Evolutionary conservation across 2,329 filamentous ascomycete species (phyloP).

Genomic region (Fusarium siculi): DNA sequence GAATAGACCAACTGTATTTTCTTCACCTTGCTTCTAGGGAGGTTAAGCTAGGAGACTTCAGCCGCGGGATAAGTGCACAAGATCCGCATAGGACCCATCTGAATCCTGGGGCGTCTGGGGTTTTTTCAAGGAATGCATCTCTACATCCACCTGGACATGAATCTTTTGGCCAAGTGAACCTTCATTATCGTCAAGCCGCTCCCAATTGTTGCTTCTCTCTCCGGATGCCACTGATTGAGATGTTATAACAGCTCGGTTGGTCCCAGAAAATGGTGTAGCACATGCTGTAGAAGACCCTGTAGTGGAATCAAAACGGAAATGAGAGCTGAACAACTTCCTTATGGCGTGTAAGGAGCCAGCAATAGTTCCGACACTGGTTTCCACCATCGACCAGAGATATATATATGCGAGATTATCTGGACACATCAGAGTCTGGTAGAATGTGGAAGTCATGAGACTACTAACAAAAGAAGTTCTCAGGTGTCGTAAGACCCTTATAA

Average conservation of each 20-base stretch:
- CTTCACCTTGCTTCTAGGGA: fast-evolving
- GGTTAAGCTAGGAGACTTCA: fast-evolving
- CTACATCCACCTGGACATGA: not conserved
- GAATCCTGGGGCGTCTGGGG: not conserved
- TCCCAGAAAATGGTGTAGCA: not conserved
- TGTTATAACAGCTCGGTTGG: not conserved
- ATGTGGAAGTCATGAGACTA: fast-evolving
- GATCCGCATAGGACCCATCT: fast-evolving
- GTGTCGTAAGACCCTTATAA: not conserved
- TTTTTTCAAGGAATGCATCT: not conserved
- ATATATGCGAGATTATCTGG: not conserved
- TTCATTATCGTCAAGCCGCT: not conserved
- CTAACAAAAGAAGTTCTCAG: not conserved
- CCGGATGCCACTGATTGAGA: not conserved
- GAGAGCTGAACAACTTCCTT: not conserved
- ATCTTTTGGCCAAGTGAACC: not conserved
- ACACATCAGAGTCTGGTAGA: not conserved
- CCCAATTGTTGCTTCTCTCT: not conserved
- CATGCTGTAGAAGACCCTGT: not conserved
- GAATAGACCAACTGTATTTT: not conserved
- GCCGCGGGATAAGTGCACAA: not conserved
- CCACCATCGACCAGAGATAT: not conserved
- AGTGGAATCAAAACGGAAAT: not conserved
- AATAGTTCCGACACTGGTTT: not conserved
- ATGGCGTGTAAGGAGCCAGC: not conserved